Percentiles rank a stretch among this genome's conserved stretches.
Evolutionary conservation across 2,329 filamentous ascomycete genomes (phyloP).

Genomic region (Fusarium tupiense): DNA sequence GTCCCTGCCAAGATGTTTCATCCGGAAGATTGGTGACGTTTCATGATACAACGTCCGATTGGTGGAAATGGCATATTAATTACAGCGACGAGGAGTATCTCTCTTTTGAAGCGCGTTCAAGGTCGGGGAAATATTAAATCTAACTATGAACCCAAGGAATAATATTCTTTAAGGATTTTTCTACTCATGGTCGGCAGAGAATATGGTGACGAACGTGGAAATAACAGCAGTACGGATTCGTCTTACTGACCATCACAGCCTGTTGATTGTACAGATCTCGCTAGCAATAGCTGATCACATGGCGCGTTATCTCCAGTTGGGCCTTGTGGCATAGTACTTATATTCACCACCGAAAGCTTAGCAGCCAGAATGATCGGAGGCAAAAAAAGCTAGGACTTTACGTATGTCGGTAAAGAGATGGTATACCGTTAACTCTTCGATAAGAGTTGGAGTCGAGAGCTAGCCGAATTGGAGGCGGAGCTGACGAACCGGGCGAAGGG

Average conservation of each 20-base stretch:
- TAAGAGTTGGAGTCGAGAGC: neutral
- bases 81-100: too few relatives aligned
- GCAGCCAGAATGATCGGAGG: rapidly evolving
- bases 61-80: neutral
- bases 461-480: neutral
- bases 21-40: neutral
- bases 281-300: too few relatives aligned
- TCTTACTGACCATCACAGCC: neutral
- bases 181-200: rapidly evolving
- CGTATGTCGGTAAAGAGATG: rapidly evolving
- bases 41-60: neutral
- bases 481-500: neutral
- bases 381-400: neutral
- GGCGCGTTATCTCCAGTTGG: neutral
- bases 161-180: rapidly evolving
- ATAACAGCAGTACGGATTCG: neutral
- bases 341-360: rapidly evolving
- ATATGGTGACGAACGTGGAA: neutral
- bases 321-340: rapidly evolving
- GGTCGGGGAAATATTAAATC: rapidly evolving
- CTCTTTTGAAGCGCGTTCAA: too few relatives aligned
- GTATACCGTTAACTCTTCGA: too few relatives aligned
- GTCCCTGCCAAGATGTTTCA: neutral
- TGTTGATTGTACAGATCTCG: neutral
- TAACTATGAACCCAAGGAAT: too few relatives aligned